Evolutionary conservation across 768 basidiomycete genomes (phyloP), one percentile per base, ranked within the genome.

Genomic region (Sarcodon sp.): DNA sequence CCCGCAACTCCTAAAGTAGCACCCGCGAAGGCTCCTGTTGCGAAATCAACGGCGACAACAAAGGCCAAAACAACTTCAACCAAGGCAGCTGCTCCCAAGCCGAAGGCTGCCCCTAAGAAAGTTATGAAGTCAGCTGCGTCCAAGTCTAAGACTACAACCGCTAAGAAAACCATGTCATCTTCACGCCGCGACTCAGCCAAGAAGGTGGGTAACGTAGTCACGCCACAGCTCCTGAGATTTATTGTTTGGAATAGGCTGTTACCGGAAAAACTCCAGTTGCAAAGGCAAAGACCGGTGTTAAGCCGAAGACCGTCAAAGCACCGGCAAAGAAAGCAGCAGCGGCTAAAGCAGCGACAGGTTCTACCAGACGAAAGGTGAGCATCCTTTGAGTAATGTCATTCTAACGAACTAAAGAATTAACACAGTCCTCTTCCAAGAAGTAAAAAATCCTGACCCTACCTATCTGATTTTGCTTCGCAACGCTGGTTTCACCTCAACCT

Each of bases 161-260:
- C 57, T 1, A 69, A 63, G 66, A 70, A 62, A 57, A 55, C 58
- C 18, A 49, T 61, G 38, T 35, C 64, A 4, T 52, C 69, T 33
- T 64, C 73, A 43, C 77, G 73, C 59, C 68, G 76, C 33, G 76
- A 71, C 33, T 43, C 69, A 1, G 77, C 73, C 7, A 86, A 85
- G 72, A 86, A 83, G 76, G 79, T 79, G 39, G 35, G 54, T 51
- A 0, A 16, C 13, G 35, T 33, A 10, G 18, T n/a, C 15, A 41
- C 35, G 6, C 32, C 38, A 50, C 33, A 1, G 16, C 33, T 44
- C 45, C 44, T 12, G n/a, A 7, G 46, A 21, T 44, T 46, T 13
- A n/a, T 38, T 54, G 7, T 15, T n/a, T 46, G 13, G 34, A 16
- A n/a, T 54, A 82, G 80, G 67, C 69, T 53, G 66, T 72, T 21